Percentiles rank a stretch among this genome's conserved stretches.
Evolutionary conservation across 768 basidiomycete species (phyloP).

Genomic region (Gloeophyllum trabeum): DNA sequence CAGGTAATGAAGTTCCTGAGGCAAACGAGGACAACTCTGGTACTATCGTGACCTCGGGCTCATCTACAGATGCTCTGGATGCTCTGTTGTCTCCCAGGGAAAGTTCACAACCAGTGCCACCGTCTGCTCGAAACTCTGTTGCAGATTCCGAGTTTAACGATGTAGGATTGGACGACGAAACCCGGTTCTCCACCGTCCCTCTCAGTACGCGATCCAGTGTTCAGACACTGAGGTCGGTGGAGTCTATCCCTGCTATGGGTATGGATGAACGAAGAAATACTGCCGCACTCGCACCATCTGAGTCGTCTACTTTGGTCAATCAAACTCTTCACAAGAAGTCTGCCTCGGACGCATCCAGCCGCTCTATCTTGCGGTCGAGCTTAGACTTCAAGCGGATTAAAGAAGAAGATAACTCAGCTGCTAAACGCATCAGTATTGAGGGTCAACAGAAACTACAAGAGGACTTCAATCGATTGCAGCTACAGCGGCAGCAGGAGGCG

Average conservation of each 20-base stretch:
- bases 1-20: too few relatives aligned
- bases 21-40: too few relatives aligned
- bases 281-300: slow-evolving; percentile 10
- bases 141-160: slow-evolving; percentile 59
- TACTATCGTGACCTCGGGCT: too few relatives aligned
- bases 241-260: slow-evolving; percentile 12
- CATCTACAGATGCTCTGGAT: slow-evolving; percentile 10
- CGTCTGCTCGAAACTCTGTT: slow-evolving; percentile 24
- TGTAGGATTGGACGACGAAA: slow-evolving; percentile 31
- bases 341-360: slow-evolving; percentile 43
- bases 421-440: slow-evolving; percentile 40
- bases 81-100: slow-evolving; percentile 18
- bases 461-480: slow-evolving; percentile 61
- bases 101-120: slow-evolving; percentile 5
- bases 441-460: slow-evolving; percentile 66
- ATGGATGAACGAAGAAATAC: slow-evolving; percentile 19
- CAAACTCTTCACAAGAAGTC: slow-evolving; percentile 45
- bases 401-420: slow-evolving; percentile 26
- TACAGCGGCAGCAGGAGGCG: slow-evolving; percentile 29
- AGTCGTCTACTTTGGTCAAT: slow-evolving; percentile 6
- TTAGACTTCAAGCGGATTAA: slow-evolving; percentile 33
- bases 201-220: slow-evolving; percentile 24
- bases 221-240: slow-evolving; percentile 13
- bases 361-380: slow-evolving; percentile 44
- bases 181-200: slow-evolving; percentile 40